Base-by-base conservation (phyloP, 164 flowering plant genomes). In the Vitis rupestris region DNA sequence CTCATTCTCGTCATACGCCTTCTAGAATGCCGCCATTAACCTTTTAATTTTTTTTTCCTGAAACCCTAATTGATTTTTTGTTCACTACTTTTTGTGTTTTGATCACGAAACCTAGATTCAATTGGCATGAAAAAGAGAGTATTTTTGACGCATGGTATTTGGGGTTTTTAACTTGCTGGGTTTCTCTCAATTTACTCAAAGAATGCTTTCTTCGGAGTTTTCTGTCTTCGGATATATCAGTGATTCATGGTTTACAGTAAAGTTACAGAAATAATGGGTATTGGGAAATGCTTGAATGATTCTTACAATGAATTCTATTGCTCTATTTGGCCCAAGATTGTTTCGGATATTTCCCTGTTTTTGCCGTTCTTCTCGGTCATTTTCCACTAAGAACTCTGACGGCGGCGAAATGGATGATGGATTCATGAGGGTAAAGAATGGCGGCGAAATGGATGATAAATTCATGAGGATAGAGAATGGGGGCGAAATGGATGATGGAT, bases 271-370 rank as follows among this genome's bases (percentile, higher is more conserved):
- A 74, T 80, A 65, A 80, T 72, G 78, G 76, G 72, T 59, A 7
- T 23, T 17, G 30, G 17, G 48, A 49, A 63, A 37, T 65, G 74
- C 56, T 64, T 64, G 69, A 64, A 64, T 13, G 37, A 58, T 71
- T 52, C 10, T 12, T 58, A 65, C 59, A 19, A 86, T 86, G 87
- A 78, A 79, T 75, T 64, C 71, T 63, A 44, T 82, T 68, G 76
- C 74, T 68, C 59, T 63, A 9, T 76, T 67, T 31, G 64, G 79
- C 59, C 68, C 17, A 3, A 81, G 77, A 51, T 7, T 76, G 11
- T 44, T 69, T 49, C 68, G 14, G 64, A 73, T 59, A 8, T n/a
- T 73, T 9, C 59, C 68, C 7, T 58, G 17, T 75, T 68, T 68
- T 49, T 53, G 65, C 3, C 15, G 67, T 1, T 9, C 75, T 60